Conservation (phyloP, 2,329 filamentous ascomycete species). For the Aspergillus sp. region DNA sequence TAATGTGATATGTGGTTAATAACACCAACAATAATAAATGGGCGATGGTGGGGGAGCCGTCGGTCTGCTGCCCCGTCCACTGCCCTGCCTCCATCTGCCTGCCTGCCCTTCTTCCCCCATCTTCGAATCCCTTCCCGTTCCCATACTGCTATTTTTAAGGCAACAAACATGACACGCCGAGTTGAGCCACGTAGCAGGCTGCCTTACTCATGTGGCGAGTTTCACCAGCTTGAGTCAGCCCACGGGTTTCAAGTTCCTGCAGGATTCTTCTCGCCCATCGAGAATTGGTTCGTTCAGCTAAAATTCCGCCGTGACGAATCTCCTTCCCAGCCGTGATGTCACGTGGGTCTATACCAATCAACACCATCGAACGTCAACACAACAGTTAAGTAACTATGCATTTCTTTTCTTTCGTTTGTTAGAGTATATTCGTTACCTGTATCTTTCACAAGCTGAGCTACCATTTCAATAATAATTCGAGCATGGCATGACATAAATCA, state of each 20-base stretch:
- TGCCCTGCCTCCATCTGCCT: background rate
- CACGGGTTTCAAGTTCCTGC: slow-evolving; percentile 9
- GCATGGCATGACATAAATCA: background rate
- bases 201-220: background rate
- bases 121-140: no score
- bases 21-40: background rate
- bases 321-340: slow-evolving; percentile 20
- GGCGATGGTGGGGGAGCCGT: background rate
- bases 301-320: slow-evolving; percentile 14
- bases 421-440: background rate
- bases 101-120: background rate
- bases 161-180: background rate
- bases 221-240: background rate
- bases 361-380: background rate
- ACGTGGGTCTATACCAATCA: slow-evolving; percentile 19
- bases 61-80: background rate
- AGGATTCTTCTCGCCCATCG: background rate
- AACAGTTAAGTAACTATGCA: background rate
- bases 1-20: background rate
- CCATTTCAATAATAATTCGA: background rate
- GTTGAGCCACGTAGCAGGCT: background rate
- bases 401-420: background rate
- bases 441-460: background rate
- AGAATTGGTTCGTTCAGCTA: background rate
- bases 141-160: background rate